Conservation (phyloP, 208 protist genomes). For the Leishmania arabica region DNA sequence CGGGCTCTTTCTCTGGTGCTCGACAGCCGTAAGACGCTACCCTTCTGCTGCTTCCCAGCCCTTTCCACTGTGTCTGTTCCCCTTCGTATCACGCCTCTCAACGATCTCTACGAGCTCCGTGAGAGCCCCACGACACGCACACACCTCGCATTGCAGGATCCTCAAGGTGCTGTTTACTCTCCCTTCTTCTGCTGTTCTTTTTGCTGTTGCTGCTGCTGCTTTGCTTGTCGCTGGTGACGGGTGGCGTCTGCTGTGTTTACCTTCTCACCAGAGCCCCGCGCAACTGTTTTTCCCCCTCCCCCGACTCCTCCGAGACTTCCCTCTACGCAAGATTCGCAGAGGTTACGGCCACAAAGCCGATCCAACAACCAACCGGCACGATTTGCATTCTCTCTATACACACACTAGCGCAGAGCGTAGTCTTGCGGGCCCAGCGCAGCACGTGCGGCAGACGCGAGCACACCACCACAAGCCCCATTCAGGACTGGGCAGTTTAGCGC, state of each 20-base stretch:
- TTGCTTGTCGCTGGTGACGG: not conserved
- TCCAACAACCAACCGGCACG: not conserved
- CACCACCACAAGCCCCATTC: not conserved
- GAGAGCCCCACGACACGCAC: not conserved
- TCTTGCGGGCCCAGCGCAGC: not conserved
- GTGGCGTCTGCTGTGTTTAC: not conserved
- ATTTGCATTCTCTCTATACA: not conserved
- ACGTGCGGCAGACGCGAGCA: not conserved
- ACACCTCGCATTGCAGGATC: not conserved
- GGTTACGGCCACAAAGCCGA: not conserved
- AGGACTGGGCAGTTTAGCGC: not conserved
- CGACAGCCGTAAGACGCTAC: not conserved
- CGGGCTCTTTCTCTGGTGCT: not conserved
- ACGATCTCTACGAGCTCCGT: not conserved
- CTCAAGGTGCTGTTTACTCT: not conserved
- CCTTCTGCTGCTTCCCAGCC: not conserved
- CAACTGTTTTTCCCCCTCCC: not conserved
- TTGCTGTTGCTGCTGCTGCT: not conserved
- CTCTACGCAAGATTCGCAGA: not conserved
- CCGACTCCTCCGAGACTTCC: not conserved
- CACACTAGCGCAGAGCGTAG: not conserved
- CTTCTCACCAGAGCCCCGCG: not conserved
- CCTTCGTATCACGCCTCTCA: not conserved
- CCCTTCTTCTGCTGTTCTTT: not conserved
- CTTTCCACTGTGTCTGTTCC: constrained; percentile 5